A percentile compares a stretch with the other conserved stretches of the same genome.
Evolutionary conservation across 2,329 filamentous ascomycete genomes (phyloP).

Genomic region (Trichophaea hybrida): DNA sequence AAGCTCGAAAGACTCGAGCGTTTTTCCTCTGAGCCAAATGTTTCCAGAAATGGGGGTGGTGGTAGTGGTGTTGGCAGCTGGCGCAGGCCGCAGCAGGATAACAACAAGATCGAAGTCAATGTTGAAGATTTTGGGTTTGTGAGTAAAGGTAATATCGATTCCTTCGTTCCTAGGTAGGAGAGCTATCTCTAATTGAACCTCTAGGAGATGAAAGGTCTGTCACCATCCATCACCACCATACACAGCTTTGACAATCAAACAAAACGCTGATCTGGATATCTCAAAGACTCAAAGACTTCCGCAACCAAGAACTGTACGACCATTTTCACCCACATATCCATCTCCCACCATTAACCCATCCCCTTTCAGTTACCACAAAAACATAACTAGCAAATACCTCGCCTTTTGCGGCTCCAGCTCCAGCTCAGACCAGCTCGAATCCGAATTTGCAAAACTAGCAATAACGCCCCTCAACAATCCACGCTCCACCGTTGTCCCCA

Average conservation of each 20-base stretch:
- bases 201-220: constrained; percentile 2
- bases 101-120: constrained; percentile 1
- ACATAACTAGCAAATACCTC: constrained; percentile 20
- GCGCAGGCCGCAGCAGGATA: not conserved
- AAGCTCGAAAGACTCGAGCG: constrained; percentile 3
- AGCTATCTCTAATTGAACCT: not conserved
- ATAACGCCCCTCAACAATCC: constrained; percentile 13
- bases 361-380: constrained; percentile 16
- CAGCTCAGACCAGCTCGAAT: constrained; percentile 8
- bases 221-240: not conserved
- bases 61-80: not conserved
- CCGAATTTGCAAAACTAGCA: constrained; percentile 16
- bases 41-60: not conserved
- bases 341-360: not conserved
- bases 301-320: constrained; percentile 19
- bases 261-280: not conserved
- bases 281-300: constrained; percentile 15
- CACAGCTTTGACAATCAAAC: no score
- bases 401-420: constrained; percentile 15
- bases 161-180: not conserved
- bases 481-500: not conserved
- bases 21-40: not conserved
- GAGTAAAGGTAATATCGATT: constrained; percentile 17
- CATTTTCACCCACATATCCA: not conserved
- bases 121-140: constrained; percentile 21